Evolutionary conservation across 1,284 basidiomycete species (phyloP).

Genomic region (Tilletia horrida): DNA sequence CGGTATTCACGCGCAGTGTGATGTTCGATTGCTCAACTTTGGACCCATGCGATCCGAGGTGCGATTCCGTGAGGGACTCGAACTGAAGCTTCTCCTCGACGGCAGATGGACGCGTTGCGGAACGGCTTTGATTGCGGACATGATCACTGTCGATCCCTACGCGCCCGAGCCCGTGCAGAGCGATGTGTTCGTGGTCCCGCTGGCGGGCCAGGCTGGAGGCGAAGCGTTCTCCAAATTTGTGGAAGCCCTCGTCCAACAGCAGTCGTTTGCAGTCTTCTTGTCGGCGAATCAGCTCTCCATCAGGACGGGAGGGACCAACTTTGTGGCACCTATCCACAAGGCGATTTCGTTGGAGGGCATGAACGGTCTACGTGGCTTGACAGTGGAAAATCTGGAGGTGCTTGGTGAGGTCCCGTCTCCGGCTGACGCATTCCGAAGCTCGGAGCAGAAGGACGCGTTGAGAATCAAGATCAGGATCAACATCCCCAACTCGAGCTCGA

Average conservation of each 20-base stretch:
- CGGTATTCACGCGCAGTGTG: slow-evolving; percentile 35
- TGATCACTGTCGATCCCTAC: slow-evolving; percentile 30
- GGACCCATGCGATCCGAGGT: slow-evolving; percentile 39
- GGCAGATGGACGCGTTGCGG: slow-evolving; percentile 23
- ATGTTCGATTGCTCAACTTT: slow-evolving; percentile 35
- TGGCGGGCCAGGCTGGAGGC: not conserved
- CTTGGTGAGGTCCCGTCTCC: slow-evolving; percentile 31
- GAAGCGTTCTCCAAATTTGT: slow-evolving; percentile 38
- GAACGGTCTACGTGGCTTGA: slow-evolving; percentile 34
- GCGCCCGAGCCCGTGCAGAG: slow-evolving; percentile 26
- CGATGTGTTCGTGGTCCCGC: slow-evolving; percentile 24
- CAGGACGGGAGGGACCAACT: slow-evolving; percentile 38
- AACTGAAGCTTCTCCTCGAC: slow-evolving; percentile 7
- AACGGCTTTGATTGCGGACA: slow-evolving; percentile 28
- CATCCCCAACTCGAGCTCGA: slow-evolving; percentile 25
- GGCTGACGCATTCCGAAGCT: slow-evolving; percentile 1
- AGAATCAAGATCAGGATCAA: slow-evolving; percentile 17
- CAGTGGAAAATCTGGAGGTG: slow-evolving; percentile 32
- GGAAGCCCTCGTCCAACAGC: slow-evolving; percentile 28
- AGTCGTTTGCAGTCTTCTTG: slow-evolving; percentile 25
- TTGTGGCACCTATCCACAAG: slow-evolving; percentile 33
- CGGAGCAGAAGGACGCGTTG: slow-evolving; percentile 14
- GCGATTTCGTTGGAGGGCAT: slow-evolving; percentile 33
- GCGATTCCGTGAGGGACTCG: slow-evolving; percentile 27
- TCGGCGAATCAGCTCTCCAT: slow-evolving; percentile 30